Evolutionary conservation across 805 yeast species (phyloP).

Genomic region (Myxozyma melibiosi): DNA sequence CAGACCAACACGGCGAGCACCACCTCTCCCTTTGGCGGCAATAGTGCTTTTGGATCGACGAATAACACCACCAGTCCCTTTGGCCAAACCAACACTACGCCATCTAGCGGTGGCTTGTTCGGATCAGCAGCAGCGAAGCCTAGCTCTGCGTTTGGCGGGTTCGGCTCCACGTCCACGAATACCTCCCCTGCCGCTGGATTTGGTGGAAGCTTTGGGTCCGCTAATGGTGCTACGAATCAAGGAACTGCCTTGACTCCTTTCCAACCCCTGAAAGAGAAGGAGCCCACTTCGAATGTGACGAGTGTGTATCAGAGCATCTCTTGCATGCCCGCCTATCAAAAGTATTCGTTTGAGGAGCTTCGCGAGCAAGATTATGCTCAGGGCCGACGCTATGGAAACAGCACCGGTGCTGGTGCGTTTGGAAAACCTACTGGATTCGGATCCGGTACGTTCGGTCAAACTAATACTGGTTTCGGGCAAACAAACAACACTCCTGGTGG

Average conservation of each 20-base stretch:
- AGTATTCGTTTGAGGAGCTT: conserved; percentile 82
- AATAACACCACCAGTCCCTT: conserved; percentile 30
- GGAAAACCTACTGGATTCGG: conserved; percentile 36
- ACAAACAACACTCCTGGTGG: conserved; percentile 19
- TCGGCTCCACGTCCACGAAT: conserved; percentile 29
- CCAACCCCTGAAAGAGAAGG: conserved; percentile 36
- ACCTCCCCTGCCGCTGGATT: conserved; percentile 25
- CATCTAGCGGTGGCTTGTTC: conserved; percentile 23
- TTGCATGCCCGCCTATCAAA: conserved; percentile 87
- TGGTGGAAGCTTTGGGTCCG: conserved; percentile 23
- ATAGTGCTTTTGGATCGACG: conserved; percentile 32
- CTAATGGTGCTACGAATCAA: conserved; percentile 24
- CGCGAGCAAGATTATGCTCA: conserved; percentile 85
- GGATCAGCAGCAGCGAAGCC: conserved; percentile 27
- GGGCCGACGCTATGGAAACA: conserved; percentile 49
- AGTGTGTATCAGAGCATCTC: conserved; percentile 61
- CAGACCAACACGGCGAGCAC: neutral
- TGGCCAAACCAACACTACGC: conserved; percentile 28
- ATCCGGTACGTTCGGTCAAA: conserved; percentile 37
- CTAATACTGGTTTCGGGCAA: conserved; percentile 32
- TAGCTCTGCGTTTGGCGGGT: conserved; percentile 35
- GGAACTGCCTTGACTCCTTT: conserved; percentile 33
- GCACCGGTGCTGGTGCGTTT: conserved; percentile 36
- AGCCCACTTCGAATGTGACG: conserved; percentile 25
- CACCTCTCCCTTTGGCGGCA: conserved; percentile 26